Evolutionary conservation across 306 rosid genomes (phyloP).

Genomic region (Rosa persica): DNA sequence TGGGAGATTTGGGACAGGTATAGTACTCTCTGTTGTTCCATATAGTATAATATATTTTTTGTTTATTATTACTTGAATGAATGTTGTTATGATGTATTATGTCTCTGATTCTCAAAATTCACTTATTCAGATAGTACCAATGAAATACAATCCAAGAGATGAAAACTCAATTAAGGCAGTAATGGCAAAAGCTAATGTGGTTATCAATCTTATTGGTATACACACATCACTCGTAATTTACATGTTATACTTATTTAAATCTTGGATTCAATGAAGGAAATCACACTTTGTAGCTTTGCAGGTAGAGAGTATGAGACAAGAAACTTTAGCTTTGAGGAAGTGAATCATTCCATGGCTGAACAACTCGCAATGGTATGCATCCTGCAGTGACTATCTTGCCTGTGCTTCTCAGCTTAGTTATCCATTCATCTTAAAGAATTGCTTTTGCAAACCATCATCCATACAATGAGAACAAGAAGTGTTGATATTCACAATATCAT

Average conservation of each 20-base stretch:
- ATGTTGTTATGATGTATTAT: constrained; percentile 18
- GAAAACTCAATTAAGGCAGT: constrained; percentile 95
- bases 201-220: constrained; percentile 92
- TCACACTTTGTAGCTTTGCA: constrained; percentile 43
- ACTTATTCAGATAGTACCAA: constrained; percentile 77
- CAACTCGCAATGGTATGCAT: constrained; percentile 69
- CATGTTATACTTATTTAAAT: constrained; percentile 15
- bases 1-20: constrained; percentile 99
- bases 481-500: background rate
- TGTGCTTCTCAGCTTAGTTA: constrained; percentile 7
- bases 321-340: constrained; percentile 95
- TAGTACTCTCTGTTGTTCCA: constrained; percentile 20
- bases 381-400: background rate
- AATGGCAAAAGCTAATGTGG: constrained; percentile 95
- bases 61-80: constrained; percentile 4
- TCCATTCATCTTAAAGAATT: background rate
- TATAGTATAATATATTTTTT: constrained; percentile 7
- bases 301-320: constrained; percentile 97
- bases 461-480: background rate
- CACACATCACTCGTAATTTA: constrained; percentile 5
- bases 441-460: background rate
- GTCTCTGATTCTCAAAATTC: constrained; percentile 30
- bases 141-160: constrained; percentile 95
- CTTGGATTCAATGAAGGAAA: constrained; percentile 24
- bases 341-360: constrained; percentile 86